Base-by-base conservation (phyloP, 805 yeast species). In the Kluyveromyces dobzhanskii region DNA sequence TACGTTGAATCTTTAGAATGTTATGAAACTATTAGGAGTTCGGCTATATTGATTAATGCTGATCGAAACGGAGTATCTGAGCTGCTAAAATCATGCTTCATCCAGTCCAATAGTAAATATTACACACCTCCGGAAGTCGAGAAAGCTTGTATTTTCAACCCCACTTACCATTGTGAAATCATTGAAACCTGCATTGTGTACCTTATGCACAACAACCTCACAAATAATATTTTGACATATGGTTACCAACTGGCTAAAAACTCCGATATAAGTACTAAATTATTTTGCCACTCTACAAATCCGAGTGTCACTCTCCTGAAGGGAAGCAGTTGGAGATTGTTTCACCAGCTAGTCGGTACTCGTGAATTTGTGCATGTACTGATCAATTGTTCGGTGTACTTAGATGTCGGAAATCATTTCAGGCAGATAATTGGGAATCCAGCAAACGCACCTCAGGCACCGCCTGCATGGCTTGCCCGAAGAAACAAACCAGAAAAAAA, bases 181-280 rank as follows among this genome's bases (percentile, higher is more conserved):
- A 49, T 78, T 3, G 77, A 75, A 43, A 39, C 50, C 6, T 44
- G 75, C n/a, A 48, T 74, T 1, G 43, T 44, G 2, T 53, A 53
- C 38, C 44, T 73, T 27, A 33, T 62, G 1, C 41, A 45, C 2
- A 35, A 39, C 12, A 46, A 53, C 9, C 56, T 58, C 16, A 47
- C 53, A 2, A 41, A 53, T 3, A 74, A 75, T 50, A 61, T 62
- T 0, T 37, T 78, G 4, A 44, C 61, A 0, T 48, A 51, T 32
- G 83, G 81, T 0, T 73, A 71, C 43, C 47, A 48, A 3, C 56
- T 64, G 33, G 69, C 67, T 1, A 42, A 47, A 2, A 50, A 44
- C 4, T 44, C 49, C 6, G 43, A 60, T 7, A 51, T 62, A 0
- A 47, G 55, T 5, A 51, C 61, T 5, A 41, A 37, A 3, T 45